Conservation (phyloP, 805 yeast species). For the Saturnispora gosingensis region DNA sequence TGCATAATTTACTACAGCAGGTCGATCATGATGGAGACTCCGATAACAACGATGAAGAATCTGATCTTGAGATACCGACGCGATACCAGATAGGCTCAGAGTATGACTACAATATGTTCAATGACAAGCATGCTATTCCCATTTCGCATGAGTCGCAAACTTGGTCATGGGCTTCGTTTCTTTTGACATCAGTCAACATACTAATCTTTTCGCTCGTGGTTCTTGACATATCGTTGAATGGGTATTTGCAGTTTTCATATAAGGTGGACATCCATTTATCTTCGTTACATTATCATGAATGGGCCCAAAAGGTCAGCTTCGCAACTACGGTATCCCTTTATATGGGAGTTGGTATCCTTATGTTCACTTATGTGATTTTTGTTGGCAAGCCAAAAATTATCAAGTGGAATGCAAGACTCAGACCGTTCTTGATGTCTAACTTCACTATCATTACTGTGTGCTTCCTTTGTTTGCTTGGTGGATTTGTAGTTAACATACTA, state of each 20-base stretch:
- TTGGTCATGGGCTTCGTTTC: background rate
- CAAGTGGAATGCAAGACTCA: background rate
- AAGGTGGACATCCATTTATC: background rate
- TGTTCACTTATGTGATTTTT: background rate
- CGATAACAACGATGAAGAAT: background rate
- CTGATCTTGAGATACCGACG: background rate
- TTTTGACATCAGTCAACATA: background rate
- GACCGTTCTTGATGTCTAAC: background rate
- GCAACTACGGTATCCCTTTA: background rate
- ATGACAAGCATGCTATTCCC: background rate
- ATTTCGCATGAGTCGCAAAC: background rate
- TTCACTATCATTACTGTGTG: background rate
- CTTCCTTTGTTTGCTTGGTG: background rate
- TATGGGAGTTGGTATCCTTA: background rate
- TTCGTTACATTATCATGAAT: background rate
- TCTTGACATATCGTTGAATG: conserved; percentile 2
- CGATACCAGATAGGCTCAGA: background rate
- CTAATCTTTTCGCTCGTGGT: background rate
- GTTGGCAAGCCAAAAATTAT: conserved; percentile 2
- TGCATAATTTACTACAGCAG: background rate
- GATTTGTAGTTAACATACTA: background rate
- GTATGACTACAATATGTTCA: background rate
- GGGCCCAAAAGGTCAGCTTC: background rate
- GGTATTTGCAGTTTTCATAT: conserved; percentile 1
- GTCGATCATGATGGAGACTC: background rate